Evolutionary conservation across 345 rosid genomes (phyloP), one percentile per base, ranked within the genome.

Genomic region (Boechera retrofracta): DNA sequence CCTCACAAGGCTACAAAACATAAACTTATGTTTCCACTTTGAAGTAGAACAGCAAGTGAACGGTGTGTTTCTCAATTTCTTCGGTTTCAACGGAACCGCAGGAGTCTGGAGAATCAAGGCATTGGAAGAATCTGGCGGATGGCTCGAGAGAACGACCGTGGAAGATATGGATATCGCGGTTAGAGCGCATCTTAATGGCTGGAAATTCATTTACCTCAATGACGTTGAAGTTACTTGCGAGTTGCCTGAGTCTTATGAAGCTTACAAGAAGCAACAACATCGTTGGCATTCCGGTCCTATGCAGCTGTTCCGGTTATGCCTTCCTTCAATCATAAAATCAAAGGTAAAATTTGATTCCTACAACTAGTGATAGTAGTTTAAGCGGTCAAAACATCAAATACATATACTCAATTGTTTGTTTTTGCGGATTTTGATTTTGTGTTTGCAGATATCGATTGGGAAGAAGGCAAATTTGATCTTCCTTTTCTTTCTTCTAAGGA

Each of bases 221-320:
- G 98, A 93, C 47, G 95, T 91, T 6, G 84, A 80, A 79, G 97
- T 87, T 32, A 86, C 89, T 7, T 91, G 97, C 32, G 97, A 93
- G 68, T 70, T 93, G 72, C 97, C 97, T 0, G 97, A 91, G 72
- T 93, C 89, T 55, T 91, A 91, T 65, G 97, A 93, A 84, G 93
- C 95, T 73, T 90, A 90, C 70, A 93, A 89, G 84, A 92, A 89
- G 67, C 96, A 89, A 16, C 97, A 92, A 65, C 98, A 92, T 67
- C 86, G 96, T 3, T 93, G 98, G 98, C 98, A 93, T 72, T 93
- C 98, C 0, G 98, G 98, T 75, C 98, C 98, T 0, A 93, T 93
- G 98, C 98, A 93, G 71, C 87, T 91, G 6, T 90, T 93, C 73
- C 86, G 95, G 3, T 59, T 93, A 49, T 93, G 98, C 53, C 90